Percentiles rank a stretch among this genome's conserved stretches.
Evolutionary conservation across 306 rosid species (phyloP).

Genomic region (Prunus fruticosa): DNA sequence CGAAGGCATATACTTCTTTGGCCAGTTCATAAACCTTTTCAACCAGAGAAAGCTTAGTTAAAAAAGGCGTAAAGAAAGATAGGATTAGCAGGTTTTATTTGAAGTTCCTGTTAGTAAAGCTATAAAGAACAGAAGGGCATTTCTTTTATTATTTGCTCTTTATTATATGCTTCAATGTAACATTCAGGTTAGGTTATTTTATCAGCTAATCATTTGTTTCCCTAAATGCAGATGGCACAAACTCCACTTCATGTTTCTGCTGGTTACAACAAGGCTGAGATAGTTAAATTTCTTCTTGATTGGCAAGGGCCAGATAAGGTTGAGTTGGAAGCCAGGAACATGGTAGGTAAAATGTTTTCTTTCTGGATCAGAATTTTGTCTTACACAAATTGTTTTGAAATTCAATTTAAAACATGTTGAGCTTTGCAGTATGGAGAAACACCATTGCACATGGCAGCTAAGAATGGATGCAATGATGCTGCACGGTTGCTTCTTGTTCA

Average conservation of each 20-base stretch:
- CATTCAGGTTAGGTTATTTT: neutral
- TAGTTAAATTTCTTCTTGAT: conserved; percentile 81
- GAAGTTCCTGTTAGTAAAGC: neutral
- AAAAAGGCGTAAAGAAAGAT: neutral
- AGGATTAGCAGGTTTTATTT: neutral
- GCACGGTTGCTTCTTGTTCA: conserved; percentile 64
- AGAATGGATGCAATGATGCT: conserved; percentile 84
- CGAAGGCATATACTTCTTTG: neutral
- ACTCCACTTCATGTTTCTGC: conserved; percentile 92
- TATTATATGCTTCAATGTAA: neutral
- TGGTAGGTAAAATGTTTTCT: conserved; percentile 46
- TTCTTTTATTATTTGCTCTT: neutral
- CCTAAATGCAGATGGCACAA: conserved; percentile 71
- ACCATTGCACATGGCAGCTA: conserved; percentile 95
- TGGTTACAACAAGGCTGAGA: conserved; percentile 67
- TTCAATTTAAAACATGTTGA: conserved; percentile 4
- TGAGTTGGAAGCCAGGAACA: conserved; percentile 87
- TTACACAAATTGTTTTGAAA: neutral
- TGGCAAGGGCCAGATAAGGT: conserved; percentile 66
- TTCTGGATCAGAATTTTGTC: neutral
- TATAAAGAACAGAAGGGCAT: neutral
- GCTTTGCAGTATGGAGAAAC: conserved; percentile 85
- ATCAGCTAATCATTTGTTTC: neutral
- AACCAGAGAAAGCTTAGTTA: neutral
- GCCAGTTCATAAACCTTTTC: neutral